These are phyloP conservation scores for Aspergillus saccharolyticus DNA, from an alignment of 495 filamentous ascomycete genomes.

Conservation along the genomic window DNA sequence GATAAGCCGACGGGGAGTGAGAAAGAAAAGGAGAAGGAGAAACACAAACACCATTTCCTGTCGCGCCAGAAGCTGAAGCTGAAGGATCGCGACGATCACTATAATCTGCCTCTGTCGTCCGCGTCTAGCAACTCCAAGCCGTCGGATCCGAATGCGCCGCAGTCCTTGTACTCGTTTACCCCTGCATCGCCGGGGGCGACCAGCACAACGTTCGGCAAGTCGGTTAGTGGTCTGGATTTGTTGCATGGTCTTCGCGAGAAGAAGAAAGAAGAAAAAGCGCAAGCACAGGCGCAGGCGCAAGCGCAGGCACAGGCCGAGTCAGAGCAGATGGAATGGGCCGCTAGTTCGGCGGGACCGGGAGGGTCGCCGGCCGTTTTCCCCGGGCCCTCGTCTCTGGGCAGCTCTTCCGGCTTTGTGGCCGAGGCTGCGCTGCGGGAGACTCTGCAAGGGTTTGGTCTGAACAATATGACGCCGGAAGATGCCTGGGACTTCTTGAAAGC, in stretches of 20 bases:
- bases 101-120: constrained; percentile 72
- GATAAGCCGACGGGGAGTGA: constrained; percentile 29
- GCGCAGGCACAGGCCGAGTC: constrained; percentile 43
- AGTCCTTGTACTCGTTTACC: constrained; percentile 77
- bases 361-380: constrained; percentile 27
- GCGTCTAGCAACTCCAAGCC: constrained; percentile 86
- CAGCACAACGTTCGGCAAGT: constrained; percentile 68
- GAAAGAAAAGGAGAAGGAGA: constrained; percentile 44
- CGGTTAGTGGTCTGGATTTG: constrained; percentile 75
- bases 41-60: constrained; percentile 78
- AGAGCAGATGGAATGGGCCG: constrained; percentile 41
- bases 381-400: constrained; percentile 37
- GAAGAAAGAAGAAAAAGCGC: constrained; percentile 76
- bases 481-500: constrained; percentile 94
- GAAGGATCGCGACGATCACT: constrained; percentile 73
- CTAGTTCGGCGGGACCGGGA: constrained; percentile 25
- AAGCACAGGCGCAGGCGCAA: constrained; percentile 35
- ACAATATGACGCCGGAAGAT: constrained; percentile 82
- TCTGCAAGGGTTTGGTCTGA: constrained; percentile 60
- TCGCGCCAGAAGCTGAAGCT: constrained; percentile 89
- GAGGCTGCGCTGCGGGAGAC: constrained; percentile 43
- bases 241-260: constrained; percentile 85
- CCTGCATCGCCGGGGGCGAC: constrained; percentile 65
- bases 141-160: constrained; percentile 76
- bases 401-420: constrained; percentile 27